Percentiles rank a stretch among this genome's conserved stretches.
These are phyloP conservation scores for Nephelium lappaceum DNA, from an alignment of 345 rosid genomes.

Conservation along the genomic window DNA sequence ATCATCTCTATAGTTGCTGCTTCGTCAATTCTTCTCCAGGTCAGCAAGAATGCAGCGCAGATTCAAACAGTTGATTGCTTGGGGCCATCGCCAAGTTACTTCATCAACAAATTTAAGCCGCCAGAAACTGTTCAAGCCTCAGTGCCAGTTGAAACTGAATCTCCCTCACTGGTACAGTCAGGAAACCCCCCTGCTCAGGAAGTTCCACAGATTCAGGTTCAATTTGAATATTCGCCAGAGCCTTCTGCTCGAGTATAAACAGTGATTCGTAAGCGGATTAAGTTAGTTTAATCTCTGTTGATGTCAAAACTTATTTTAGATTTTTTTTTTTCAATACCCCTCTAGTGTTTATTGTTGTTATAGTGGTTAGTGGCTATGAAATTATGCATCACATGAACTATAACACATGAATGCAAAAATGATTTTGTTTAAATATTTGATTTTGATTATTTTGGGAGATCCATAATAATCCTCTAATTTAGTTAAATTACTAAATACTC, in stretches of 20 bases:
- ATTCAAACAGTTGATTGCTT: slow-evolving; percentile 53
- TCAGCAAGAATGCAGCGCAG: slow-evolving; percentile 53
- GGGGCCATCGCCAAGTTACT: slow-evolving; percentile 85
- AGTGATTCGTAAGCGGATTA: slow-evolving; percentile 32
- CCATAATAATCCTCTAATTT: too few species aligned
- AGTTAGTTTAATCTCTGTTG: slow-evolving; percentile 7
- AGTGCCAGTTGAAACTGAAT: slow-evolving; percentile 39
- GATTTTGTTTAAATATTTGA: background rate
- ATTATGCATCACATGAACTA: background rate
- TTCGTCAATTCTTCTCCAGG: slow-evolving; percentile 70
- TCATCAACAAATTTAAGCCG: slow-evolving; percentile 82
- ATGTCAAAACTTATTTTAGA: background rate
- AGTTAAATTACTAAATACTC: too few species aligned
- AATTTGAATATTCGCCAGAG: slow-evolving; percentile 33
- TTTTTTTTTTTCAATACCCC: too few species aligned
- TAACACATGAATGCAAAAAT: background rate
- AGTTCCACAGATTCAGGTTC: slow-evolving; percentile 44
- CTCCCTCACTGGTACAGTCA: slow-evolving; percentile 30
- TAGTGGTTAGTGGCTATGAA: background rate
- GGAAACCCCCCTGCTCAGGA: slow-evolving; percentile 40
- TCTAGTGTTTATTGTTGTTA: background rate
- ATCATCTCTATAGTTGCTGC: slow-evolving; percentile 66
- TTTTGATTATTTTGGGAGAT: background rate
- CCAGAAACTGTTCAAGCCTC: slow-evolving; percentile 59
- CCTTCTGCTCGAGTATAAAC: slow-evolving; percentile 26